Evolutionary conservation across 225 moss, liverwort and hornwort genomes (phyloP), one percentile per base, ranked within the genome.

Genomic region (Marchantia paleacea): DNA sequence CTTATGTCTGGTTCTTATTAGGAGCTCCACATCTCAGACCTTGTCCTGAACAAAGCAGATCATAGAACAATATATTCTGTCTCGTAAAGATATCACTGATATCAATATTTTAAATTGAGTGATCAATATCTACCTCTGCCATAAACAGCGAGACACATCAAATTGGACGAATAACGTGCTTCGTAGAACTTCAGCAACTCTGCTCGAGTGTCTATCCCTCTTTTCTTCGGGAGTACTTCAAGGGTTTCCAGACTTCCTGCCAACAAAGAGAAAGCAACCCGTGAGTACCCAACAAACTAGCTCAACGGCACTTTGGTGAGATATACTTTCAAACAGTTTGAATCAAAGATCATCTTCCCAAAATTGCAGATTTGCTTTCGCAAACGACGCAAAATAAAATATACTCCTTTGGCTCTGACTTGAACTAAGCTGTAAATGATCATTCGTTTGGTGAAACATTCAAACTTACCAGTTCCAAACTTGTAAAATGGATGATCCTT

Each of bases 401-500:
- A 47, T 71, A 50, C 8, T 12, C 9, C 0, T 28, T 65, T 10
- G n/a, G 26, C 0, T 65, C 12, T 24, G 65, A 65, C 30, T 29
- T 68, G 12, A 29, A 13, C 8, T 31, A 30, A 68, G 9, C 22
- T 22, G 62, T 62, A 8, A 24, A 0, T 62, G 8, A n/a, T 8
- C 8, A 39, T 68, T 6, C 11, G 30, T 49, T 9, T 8, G 50
- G 20, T 12, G 49, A 48, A 26, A 8, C 26, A 16, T 15, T 55
- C 66, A 13, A 28, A 61, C 90, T 83, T 80, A 94, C 96, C 96
- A 77, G 96, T 94, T 85, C 97, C 97, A 87, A 97, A 97, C 83
- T 94, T 97, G 91, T 97, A 95, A 88, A 93, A 97, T 16, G 97
- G 95, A 72, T 97, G 95, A 86, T 93, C 91, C 87, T 93, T 88